Evolutionary conservation across 192 early-diverging fungal genomes (phyloP).

Genomic region (Powellomyces hirtus): DNA sequence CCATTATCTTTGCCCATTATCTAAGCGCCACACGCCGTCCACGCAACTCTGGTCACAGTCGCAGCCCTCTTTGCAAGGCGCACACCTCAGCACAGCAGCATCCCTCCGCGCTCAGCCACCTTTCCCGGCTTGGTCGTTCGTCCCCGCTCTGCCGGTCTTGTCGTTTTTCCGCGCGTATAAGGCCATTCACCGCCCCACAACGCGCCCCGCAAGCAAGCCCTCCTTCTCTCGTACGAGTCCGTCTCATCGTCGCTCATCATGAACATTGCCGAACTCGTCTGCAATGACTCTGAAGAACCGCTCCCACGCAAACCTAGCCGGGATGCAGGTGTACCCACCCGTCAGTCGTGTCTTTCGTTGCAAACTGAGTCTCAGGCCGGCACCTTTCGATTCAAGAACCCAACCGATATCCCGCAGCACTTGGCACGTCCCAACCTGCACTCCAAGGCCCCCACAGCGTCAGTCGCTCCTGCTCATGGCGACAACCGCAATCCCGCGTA

Average conservation of each 20-base stretch:
- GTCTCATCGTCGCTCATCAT: not conserved
- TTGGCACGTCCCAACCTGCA: not conserved
- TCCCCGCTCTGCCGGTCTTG: no score
- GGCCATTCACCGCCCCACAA: no score
- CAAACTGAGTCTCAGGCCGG: not conserved
- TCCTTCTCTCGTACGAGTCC: no score
- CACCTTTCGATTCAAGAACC: not conserved
- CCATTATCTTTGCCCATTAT: no score
- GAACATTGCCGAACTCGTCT: not conserved
- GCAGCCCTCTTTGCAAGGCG: no score
- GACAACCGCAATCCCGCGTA: not conserved
- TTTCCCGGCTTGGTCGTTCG: no score
- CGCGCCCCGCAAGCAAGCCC: no score
- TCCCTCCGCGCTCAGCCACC: no score
- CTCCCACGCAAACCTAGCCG: not conserved
- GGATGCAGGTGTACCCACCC: not conserved
- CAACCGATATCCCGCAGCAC: not conserved
- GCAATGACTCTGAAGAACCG: not conserved
- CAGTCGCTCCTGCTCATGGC: not conserved
- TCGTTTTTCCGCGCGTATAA: no score
- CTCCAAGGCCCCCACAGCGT: not conserved
- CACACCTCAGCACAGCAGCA: no score
- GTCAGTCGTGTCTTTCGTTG: not conserved
- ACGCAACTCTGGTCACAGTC: no score
- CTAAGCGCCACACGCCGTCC: no score